Evolutionary conservation across 2,329 filamentous ascomycete genomes (phyloP), one percentile per base, ranked within the genome.

Genomic region (Scedosporium dehoogii): DNA sequence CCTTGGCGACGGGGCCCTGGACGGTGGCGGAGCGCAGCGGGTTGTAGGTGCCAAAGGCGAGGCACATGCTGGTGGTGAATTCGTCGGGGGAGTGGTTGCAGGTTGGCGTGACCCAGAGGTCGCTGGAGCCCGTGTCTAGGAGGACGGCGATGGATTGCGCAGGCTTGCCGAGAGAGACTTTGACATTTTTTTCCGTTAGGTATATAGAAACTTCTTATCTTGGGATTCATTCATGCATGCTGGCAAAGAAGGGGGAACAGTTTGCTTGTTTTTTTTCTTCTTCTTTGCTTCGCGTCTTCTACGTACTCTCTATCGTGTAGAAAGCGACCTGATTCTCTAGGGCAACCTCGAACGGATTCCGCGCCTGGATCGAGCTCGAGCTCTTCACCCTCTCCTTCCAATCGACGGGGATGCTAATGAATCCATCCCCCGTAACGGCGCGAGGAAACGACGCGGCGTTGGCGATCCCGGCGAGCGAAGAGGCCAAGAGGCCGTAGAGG

Each of bases 51-150:
- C 80, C 76, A 60, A 78, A 78, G 0, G 65, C 46, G 0, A 64
- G 12, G 68, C 80, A 83, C 56, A 76, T 73, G 0, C 70, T 61
- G 3, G 69, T 66, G 42, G 78, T 71, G 1, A 67, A 66, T 6
- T 70, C 65, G 5, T 71, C 70, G 5, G 70, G 73, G 0, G 79
- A 73, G 4, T 72, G 73, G 3, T 68, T 60, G 67, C 81, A 84
- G 60, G 76, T 71, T 1, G 81, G 80, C 64, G 83, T 81, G 53
- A 83, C 78, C 81, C 81, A 84, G 6, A 83, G 75, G 68, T 82
- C 79, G 65, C 78, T 78, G 4, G 81, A 83, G 16, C 81, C 81
- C 0, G 79, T 81, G 64, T 81, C 79, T 62, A 81, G 72, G 44
- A 81, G 73, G 42, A 81, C 77, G 10, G 77, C 75, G 42, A 81